These are phyloP conservation scores for Salix suchowensis DNA, from an alignment of 345 rosid species.

Conservation along the genomic window DNA sequence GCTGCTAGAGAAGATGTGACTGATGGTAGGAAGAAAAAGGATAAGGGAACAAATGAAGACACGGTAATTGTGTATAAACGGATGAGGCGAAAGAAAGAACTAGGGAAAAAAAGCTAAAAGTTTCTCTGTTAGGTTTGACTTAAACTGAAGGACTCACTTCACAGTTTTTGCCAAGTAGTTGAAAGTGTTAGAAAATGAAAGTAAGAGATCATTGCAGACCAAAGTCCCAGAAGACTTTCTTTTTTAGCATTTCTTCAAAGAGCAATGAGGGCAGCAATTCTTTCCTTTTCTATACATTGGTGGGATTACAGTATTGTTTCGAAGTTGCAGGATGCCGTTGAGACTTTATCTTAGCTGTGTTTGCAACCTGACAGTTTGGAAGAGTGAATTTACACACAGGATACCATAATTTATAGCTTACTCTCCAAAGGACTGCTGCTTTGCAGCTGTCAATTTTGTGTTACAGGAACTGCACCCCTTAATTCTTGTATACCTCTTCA, in stretches of 20 bases:
- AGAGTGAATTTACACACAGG: neutral
- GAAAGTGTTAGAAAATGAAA: neutral
- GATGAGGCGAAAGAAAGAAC: neutral
- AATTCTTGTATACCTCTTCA: neutral
- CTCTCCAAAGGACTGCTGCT: neutral
- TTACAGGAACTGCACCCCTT: neutral
- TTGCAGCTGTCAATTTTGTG: neutral
- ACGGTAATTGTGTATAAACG: constrained; percentile 9
- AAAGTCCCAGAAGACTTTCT: neutral
- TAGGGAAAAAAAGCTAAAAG: neutral
- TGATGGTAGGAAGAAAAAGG: neutral
- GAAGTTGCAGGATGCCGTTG: neutral
- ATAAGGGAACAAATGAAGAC: neutral
- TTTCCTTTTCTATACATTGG: neutral
- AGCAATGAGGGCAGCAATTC: neutral
- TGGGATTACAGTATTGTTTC: neutral
- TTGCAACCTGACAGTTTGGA: neutral
- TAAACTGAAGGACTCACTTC: neutral
- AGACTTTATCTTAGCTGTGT: constrained; percentile 1
- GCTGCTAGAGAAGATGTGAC: constrained; percentile 3
- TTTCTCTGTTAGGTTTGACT: neutral
- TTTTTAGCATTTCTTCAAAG: neutral
- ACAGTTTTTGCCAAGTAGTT: neutral
- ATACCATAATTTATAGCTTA: neutral
- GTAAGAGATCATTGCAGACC: neutral